phyloP scores from a whole-genome alignment of 78 protist genomes.

The Goniomonas avonlea region DNA sequence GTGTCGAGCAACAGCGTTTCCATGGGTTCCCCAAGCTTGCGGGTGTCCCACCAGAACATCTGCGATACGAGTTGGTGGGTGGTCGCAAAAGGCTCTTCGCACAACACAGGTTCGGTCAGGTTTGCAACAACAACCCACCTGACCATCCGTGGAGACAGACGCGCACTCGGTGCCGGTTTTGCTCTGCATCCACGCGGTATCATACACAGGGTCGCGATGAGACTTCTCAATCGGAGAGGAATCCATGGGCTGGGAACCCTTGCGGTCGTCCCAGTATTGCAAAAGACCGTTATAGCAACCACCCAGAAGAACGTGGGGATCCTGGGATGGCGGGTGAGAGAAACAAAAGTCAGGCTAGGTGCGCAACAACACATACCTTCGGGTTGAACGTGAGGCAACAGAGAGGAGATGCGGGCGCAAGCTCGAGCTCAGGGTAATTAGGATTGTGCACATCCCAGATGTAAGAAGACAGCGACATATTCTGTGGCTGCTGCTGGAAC shows the following conservation, averaged over 20 bases:
- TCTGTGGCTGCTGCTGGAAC: constrained; percentile 48
- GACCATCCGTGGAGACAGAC: constrained; percentile 64
- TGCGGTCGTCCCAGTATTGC: constrained; percentile 57
- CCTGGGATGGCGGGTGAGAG: constrained; percentile 13
- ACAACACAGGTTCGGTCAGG: neutral
- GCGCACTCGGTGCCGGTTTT: constrained; percentile 65
- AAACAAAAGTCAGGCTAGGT: neutral
- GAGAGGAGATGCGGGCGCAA: constrained; percentile 62
- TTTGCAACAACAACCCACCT: constrained; percentile 1
- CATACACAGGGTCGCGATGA: constrained; percentile 76
- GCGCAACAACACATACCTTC: constrained; percentile 9
- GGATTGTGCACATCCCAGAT: constrained; percentile 75
- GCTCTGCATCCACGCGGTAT: constrained; percentile 50
- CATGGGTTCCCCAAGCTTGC: constrained; percentile 55
- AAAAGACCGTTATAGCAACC: constrained; percentile 73
- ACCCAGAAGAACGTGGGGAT: constrained; percentile 61
- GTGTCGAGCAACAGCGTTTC: constrained; percentile 37
- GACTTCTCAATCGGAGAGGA: constrained; percentile 52
- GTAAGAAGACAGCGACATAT: constrained; percentile 43
- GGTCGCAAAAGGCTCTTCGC: neutral
- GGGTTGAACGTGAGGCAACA: constrained; percentile 62
- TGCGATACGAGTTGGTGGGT: too few species aligned
- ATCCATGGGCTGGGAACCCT: constrained; percentile 28
- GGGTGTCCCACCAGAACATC: constrained; percentile 66
- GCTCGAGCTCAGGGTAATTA: constrained; percentile 51